Conservation (phyloP, 345 rosid species). For the Salix suchowensis region DNA sequence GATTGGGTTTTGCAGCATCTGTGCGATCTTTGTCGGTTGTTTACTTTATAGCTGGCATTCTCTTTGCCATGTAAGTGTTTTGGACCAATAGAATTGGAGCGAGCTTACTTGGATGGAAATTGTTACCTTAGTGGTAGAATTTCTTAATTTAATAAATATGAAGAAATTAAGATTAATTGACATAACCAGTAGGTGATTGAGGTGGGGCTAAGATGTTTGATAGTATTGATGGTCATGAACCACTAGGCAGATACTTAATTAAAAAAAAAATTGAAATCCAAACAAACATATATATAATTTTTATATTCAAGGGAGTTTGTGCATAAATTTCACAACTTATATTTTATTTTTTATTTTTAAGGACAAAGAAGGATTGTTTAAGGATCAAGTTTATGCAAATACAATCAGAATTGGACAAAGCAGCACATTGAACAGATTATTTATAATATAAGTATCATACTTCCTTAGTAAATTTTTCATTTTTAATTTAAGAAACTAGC, state of each 20-base stretch:
- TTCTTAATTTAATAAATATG: background rate
- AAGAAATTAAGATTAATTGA: background rate
- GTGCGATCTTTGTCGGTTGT: background rate
- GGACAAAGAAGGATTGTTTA: too few relatives aligned
- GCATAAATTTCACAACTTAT: too few relatives aligned
- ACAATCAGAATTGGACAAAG: background rate
- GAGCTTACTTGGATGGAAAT: background rate
- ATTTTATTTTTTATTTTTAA: too few relatives aligned
- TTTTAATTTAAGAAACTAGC: too few relatives aligned
- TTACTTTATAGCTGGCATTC: background rate
- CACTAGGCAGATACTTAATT: too few relatives aligned
- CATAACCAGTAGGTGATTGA: too few relatives aligned
- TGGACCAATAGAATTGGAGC: background rate
- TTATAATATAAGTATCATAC: too few relatives aligned
- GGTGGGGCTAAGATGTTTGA: too few relatives aligned
- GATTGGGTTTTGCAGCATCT: background rate
- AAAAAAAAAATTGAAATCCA: too few relatives aligned
- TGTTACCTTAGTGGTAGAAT: background rate
- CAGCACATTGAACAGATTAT: background rate
- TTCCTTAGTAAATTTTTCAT: background rate
- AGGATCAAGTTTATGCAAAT: background rate
- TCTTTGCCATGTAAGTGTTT: background rate
- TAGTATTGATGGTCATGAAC: too few relatives aligned
- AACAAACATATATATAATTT: background rate
- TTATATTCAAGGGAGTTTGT: background rate